Percentiles rank a stretch among this genome's conserved stretches.
Conservation (phyloP, 2,329 filamentous ascomycete species). For the Metarhizium album region DNA sequence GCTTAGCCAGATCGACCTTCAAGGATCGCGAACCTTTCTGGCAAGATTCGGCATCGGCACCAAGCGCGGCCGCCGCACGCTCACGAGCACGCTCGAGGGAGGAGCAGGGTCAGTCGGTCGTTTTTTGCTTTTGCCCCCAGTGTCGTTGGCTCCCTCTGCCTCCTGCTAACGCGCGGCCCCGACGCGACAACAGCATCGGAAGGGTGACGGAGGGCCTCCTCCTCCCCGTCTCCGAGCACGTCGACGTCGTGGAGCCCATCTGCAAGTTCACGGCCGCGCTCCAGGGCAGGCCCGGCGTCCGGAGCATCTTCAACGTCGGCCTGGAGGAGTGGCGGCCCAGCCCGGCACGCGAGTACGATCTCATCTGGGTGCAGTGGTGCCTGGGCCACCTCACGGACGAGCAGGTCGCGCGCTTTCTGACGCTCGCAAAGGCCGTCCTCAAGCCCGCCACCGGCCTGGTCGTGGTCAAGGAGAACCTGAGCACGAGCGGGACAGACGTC, state of each 20-base stretch:
- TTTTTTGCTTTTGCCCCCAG: background rate
- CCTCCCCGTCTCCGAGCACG: conserved; percentile 53
- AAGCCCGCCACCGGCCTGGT: conserved; percentile 19
- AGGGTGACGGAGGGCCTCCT: conserved; percentile 71
- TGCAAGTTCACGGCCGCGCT: conserved; percentile 64
- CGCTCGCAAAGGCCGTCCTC: conserved; percentile 40
- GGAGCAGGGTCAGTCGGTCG: conserved; percentile 29
- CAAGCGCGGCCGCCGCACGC: conserved; percentile 20
- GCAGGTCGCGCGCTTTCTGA: conserved; percentile 58
- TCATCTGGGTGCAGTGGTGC: conserved; percentile 92
- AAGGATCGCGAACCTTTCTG: conserved; percentile 59
- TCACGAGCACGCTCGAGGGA: conserved; percentile 24
- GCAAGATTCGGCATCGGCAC: conserved; percentile 46
- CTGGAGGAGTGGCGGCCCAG: conserved; percentile 57
- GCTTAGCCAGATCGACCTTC: conserved; percentile 54
- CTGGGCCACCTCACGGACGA: conserved; percentile 68
- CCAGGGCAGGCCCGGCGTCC: conserved; percentile 43
- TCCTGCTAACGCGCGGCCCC: background rate
- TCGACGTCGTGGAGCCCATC: conserved; percentile 82
- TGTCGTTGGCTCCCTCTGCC: background rate
- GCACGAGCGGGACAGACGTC: conserved; percentile 46
- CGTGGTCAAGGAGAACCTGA: conserved; percentile 57
- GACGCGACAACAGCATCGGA: conserved; percentile 57
- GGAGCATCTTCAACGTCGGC: conserved; percentile 58
- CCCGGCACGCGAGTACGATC: conserved; percentile 49